Evolutionary conservation across 1,284 basidiomycete species (phyloP).

Genomic region (Austroboletus novae-zelandiae): DNA sequence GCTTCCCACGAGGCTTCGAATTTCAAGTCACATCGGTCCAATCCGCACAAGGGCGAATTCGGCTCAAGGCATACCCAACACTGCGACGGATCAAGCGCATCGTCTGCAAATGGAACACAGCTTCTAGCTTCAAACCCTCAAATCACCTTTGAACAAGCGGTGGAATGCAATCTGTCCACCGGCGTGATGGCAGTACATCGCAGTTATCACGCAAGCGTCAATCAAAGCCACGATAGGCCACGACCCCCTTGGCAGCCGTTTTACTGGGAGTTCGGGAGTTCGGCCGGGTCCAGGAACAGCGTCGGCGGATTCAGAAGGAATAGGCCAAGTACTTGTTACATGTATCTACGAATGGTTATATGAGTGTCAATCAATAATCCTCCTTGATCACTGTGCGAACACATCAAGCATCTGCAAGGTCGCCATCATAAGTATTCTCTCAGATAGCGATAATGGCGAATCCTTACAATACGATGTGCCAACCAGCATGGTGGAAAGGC

Average conservation of each 20-base stretch:
- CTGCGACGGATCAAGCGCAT: neutral
- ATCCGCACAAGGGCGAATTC: slow-evolving; percentile 10
- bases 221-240: neutral
- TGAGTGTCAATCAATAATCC: neutral
- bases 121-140: neutral
- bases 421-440: slow-evolving; percentile 10
- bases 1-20: slow-evolving; percentile 28
- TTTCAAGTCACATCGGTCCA: slow-evolving; percentile 16
- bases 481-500: slow-evolving; percentile 84
- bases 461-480: slow-evolving; percentile 87
- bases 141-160: neutral
- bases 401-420: slow-evolving; percentile 22
- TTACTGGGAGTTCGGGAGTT: neutral
- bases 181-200: neutral
- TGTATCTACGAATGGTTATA: slow-evolving; percentile 3
- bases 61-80: slow-evolving; percentile 3
- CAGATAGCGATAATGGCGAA: neutral
- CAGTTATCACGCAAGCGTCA: neutral
- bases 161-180: neutral
- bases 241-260: neutral
- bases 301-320: neutral
- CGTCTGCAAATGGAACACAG: neutral
- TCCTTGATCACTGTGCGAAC: slow-evolving; percentile 4
- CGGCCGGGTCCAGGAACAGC: neutral
- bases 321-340: slow-evolving; percentile 1